Evolutionary conservation across 2,329 filamentous ascomycete species (phyloP), one percentile per base, ranked within the genome.

Genomic region (Coniochaeta sp.): DNA sequence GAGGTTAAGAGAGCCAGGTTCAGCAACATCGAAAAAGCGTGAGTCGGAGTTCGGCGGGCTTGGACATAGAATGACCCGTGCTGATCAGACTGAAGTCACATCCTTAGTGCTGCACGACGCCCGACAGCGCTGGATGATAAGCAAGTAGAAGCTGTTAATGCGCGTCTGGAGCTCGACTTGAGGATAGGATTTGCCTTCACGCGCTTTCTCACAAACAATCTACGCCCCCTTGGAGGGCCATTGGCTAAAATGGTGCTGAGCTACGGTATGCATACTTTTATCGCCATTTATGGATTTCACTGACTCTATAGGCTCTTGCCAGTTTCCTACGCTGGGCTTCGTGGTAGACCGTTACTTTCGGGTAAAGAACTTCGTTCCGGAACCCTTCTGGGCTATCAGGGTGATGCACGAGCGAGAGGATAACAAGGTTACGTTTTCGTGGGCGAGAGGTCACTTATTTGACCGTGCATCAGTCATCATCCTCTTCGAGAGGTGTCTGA

Each of bases 271-370:
- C 63, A 55, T 16, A 4, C 9, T 30, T 52, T 4, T 17, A 17
- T 28, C 22, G 12, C 26, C 14, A 10, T 22, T 56, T 19, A 42
- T n/a, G 68, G 19, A 19, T 56, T 40, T 10, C 59, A 28, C 62
- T 67, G 38, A 66, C 62, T 59, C 19, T 2, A 8, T 38, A 90
- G 90, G 84, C 16, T 96, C 93, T 4, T 99, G 95, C 66, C 95
- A 99, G 72, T 99, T 99, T 68, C 95, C 95, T 1, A 98, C 95
- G 0, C 80, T 99, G 5, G 95, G 95, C 0, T 99, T 99, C 65
- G 93, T 99, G 1, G 95, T 99, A 7, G 95, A 99, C 73, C 86
- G 93, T 55, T 99, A 98, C 72, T 91, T 96, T 67, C 87, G 90
- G 57, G 95, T 99, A 58, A 88, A 91, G 64, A 96, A 96, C 67